Evolutionary conservation across 306 rosid species (phyloP).

Genomic region (Heteromeles arbutifolia): DNA sequence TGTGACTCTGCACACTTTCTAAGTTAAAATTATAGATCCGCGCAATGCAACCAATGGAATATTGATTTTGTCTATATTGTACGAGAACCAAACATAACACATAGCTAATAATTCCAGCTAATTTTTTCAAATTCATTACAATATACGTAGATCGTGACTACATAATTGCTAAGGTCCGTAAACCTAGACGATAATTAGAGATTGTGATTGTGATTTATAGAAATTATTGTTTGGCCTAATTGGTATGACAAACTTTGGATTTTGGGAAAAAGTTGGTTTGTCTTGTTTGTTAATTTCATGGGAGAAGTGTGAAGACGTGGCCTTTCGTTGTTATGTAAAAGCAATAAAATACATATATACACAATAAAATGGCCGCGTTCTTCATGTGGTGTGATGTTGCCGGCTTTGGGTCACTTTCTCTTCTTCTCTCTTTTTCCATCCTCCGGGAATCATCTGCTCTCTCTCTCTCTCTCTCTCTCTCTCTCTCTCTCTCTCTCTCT

Average conservation of each 20-base stretch:
- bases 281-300: background rate
- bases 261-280: background rate
- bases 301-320: background rate
- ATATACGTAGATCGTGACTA: too few species aligned
- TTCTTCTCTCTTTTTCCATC: background rate
- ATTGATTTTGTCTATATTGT: too few species aligned
- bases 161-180: too few species aligned
- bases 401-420: slow-evolving; percentile 11
- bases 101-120: too few species aligned
- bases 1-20: too few species aligned
- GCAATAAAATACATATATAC: background rate
- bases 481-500: background rate
- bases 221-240: background rate
- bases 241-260: background rate
- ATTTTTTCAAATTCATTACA: background rate
- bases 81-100: too few species aligned
- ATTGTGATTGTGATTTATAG: background rate
- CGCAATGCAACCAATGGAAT: too few species aligned
- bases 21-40: too few species aligned
- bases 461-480: background rate
- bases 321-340: background rate
- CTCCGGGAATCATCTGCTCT: slow-evolving; percentile 1
- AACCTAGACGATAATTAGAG: background rate
- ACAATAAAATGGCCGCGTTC: background rate
- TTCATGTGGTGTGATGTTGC: slow-evolving; percentile 10